Evolutionary conservation across 2,329 filamentous ascomycete genomes (phyloP), one percentile per base, ranked within the genome.

Genomic region (Fusarium cicatricum): DNA sequence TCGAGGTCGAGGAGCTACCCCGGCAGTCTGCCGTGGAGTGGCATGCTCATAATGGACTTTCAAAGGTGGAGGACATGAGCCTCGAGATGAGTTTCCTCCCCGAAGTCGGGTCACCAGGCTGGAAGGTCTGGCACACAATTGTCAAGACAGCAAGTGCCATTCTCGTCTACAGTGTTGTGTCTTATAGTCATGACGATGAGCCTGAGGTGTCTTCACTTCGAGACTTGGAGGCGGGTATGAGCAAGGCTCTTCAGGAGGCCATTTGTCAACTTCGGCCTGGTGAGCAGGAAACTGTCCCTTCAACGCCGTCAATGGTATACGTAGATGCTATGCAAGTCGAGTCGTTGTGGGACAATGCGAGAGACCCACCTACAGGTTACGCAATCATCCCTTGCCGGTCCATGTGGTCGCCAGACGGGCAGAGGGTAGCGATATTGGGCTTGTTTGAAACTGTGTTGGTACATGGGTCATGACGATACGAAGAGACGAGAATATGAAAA

Each of bases 1-100:
- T 87, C 1, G 87, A 95, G 69, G 90, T 97, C 2, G 82, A 88
- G 37, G 84, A 87, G 62, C 80, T 99, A 11, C 95, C 95, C 1
- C 84, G 91, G 16, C 80, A 78, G 14, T 89, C 89, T 23, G 80
- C 81, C 32, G 85, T 97, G 11, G 95, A 99, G 77, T 99, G 94
- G 93, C 89, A 91, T 64, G 88, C 82, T 1, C 84, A 89, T 52
- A 70, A 85, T 3, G 90, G 91, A 0, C 73, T 90, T 7, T 72
- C 72, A 10, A 52, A 62, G 19, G 56, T 78, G 4, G 55, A 62
- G 5, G 67, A 72, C 41, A 52, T 66, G 12, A 68, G 63, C 5
- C 67, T 67, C 28, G 69, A 72, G 53, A 59, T 72, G 39, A 36
- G 64, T 11, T 52, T 49, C 19, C 49, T 60, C 17, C 41, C 52